Evolutionary conservation across 2,329 filamentous ascomycete genomes (phyloP), one percentile per base, ranked within the genome.

Genomic region (Cryphonectria carpinicola): DNA sequence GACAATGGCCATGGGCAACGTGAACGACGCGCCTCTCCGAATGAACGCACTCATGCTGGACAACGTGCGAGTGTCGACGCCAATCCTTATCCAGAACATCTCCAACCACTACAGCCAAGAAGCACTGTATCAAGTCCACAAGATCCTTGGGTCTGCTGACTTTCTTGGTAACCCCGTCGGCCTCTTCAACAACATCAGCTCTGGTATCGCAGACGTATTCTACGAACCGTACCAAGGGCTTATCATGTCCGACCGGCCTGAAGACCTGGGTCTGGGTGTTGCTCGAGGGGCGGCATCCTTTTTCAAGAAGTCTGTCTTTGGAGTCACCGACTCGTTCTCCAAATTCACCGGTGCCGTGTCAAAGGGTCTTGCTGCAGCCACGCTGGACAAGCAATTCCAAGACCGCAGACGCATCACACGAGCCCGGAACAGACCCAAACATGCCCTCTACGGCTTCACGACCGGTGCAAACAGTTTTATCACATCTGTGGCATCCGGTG

Each of bases 1-100:
- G 85, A 98, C 97, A 0, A 99, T 99, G 96, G 97, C 96, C 19
- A 96, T 99, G 77, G 96, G 96, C 74, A 99, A 99, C 77, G 94
- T 99, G 84, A 99, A 99, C 77, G 97, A 99, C 81, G 96, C 96
- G 8, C 97, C 96, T 0, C 90, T 99, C 67, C 91, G 94, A 64
- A 90, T 99, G 79, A 99, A 98, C 74, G 94, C 96, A 0, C 84
- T 99, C 35, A 93, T 99, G 84, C 84, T 99, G 35, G 96, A 99
- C 81, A 99, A 99, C 76, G 95, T 96, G 61, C 90, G 96, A 39
- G 92, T 99, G 6, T 97, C 96, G 0, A 90, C 94, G 10, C 90
- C 91, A 6, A 90, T 97, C 1, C 85, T 99, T 61, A 87, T 94
- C 32, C 91, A 93, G 79, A 97, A 95, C 78, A 89, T 99, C 68